phyloP scores from a whole-genome alignment of 768 basidiomycete genomes.

The Lentinula detonsa region DNA sequence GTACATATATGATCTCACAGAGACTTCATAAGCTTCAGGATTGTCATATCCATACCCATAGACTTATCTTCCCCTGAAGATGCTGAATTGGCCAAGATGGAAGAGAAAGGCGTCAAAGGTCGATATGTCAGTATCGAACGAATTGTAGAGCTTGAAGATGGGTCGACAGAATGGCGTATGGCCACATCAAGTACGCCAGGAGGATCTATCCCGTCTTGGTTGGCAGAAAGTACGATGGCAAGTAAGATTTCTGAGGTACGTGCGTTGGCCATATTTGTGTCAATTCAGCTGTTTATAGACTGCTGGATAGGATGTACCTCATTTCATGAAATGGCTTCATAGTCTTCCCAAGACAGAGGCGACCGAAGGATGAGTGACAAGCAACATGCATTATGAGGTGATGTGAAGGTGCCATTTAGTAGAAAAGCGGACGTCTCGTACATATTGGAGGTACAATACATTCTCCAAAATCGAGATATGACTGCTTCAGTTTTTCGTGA shows the following conservation, averaged over 20 bases:
- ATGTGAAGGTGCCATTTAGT: no score
- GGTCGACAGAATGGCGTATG: constrained; percentile 74
- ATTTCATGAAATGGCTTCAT: constrained; percentile 65
- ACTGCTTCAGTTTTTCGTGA: no score
- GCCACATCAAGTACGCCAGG: constrained; percentile 71
- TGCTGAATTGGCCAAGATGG: constrained; percentile 50
- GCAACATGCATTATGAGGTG: neutral
- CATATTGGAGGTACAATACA: neutral
- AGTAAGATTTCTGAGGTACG: constrained; percentile 58
- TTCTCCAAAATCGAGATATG: no score
- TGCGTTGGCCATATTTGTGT: neutral
- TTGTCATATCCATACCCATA: constrained; percentile 60
- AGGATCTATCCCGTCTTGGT: constrained; percentile 59
- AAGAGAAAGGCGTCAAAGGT: constrained; percentile 60
- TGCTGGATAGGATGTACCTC: constrained; percentile 56
- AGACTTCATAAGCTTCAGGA: constrained; percentile 17
- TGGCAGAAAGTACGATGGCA: constrained; percentile 56
- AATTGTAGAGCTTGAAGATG: constrained; percentile 54
- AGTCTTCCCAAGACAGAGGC: constrained; percentile 16
- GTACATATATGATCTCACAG: neutral
- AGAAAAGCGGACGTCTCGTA: neutral
- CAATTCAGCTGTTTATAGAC: neutral
- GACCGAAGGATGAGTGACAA: neutral
- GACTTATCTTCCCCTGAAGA: constrained; percentile 50
- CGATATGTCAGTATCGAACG: constrained; percentile 69